Evolutionary conservation across 345 rosid species (phyloP), one percentile per base, ranked within the genome.

Genomic region (Raphanus raphanistrum): DNA sequence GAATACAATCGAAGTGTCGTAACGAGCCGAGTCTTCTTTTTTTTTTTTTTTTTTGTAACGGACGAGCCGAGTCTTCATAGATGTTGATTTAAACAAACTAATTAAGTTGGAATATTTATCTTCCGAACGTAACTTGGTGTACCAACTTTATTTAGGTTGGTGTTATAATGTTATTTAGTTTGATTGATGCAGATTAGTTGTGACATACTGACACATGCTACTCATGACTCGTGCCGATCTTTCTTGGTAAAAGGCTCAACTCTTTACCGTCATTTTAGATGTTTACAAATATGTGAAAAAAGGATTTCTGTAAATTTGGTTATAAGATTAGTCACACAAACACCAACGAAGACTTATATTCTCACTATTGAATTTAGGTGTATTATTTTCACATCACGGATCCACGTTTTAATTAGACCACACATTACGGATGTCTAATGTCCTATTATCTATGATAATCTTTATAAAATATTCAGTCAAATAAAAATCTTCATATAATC

Each of bases 111-210:
- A 31, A 5, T 16, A 29, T 50, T 6, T 31, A 32, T 33, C 28
- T 13, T 38, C 13, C 38, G 64, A 70, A 35, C 33, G 43, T 70
- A 58, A 58, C 25, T 26, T 27, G 31, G 62, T 58, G 62, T 29
- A 25, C 62, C 62, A 25, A 60, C 5, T 32, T 55, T 62, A 36
- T 26, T 36, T 8, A n/a, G 29, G 26, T 55, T 55, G 62, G n/a
- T 58, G 31, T 58, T 57, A 43, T 28, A 11, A 35, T 32, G 50
- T 28, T 57, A 43, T 28, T 21, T 28, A 50, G 68, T 70, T 57
- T 35, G 64, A 70, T 21, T 70, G 64, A 70, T 70, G 52, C 12
- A 25, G 64, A 55, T 48, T 32, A 57, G 33, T 57, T 63, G 33
- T 35, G 33, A 59, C 54, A 45, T 45, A 45, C 54, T 45, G 35